These are phyloP conservation scores for Xanthoconium purpureum DNA, from an alignment of 768 basidiomycete species.

Conservation along the genomic window DNA sequence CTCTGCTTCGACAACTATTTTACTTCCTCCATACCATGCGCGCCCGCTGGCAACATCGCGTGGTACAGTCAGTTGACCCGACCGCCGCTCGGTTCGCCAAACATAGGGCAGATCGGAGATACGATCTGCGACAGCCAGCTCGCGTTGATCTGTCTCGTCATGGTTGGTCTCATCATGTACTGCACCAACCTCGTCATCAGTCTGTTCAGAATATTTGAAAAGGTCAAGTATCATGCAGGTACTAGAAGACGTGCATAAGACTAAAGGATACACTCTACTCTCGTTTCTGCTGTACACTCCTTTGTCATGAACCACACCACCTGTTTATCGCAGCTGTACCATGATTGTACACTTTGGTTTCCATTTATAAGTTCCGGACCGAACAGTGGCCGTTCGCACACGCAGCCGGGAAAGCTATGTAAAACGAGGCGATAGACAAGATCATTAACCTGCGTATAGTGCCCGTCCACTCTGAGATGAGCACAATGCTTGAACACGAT, in stretches of 20 bases:
- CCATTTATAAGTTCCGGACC: background rate
- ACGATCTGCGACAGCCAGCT: conserved; percentile 72
- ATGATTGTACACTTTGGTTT: background rate
- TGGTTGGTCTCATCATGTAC: conserved; percentile 74
- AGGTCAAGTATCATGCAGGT: conserved; percentile 71
- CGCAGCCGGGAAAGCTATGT: too few species aligned
- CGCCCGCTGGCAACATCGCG: conserved; percentile 50
- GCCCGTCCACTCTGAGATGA: conserved; percentile 20
- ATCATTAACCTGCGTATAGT: too few species aligned
- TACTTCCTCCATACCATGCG: conserved; percentile 80
- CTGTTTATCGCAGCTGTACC: background rate
- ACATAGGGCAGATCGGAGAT: conserved; percentile 49
- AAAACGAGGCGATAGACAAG: too few species aligned
- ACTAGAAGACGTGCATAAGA: conserved; percentile 23
- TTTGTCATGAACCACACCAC: background rate
- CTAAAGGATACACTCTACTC: background rate
- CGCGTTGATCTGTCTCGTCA: conserved; percentile 73
- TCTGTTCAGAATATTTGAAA: conserved; percentile 83
- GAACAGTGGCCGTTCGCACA: conserved; percentile 11
- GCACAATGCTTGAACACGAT: conserved; percentile 6
- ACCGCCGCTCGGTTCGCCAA: conserved; percentile 19
- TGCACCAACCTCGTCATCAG: conserved; percentile 83
- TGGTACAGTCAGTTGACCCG: conserved; percentile 77
- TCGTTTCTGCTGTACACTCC: background rate
- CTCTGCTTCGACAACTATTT: conserved; percentile 91